A percentile compares a stretch with the other conserved stretches of the same genome.
phyloP scores from a whole-genome alignment of 306 rosid species.

The Mucuna pruriens region DNA sequence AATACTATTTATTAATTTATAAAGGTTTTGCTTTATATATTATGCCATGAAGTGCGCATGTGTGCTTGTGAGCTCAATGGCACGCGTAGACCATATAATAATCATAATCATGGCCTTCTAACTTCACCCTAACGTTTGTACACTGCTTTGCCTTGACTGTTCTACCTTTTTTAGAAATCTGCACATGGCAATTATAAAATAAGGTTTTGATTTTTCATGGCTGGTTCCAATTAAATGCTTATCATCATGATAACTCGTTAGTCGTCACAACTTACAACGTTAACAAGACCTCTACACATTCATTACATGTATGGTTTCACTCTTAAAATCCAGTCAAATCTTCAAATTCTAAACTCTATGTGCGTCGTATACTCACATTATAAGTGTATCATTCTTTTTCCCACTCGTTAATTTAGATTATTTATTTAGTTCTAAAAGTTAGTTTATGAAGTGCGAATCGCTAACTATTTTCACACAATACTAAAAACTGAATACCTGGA shows the following conservation, averaged over 20 bases:
- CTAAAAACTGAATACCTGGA: no score
- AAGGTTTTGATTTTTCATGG: neutral
- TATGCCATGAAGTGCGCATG: neutral
- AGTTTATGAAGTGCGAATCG: no score
- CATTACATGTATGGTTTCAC: neutral
- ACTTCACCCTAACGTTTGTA: neutral
- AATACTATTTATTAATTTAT: neutral
- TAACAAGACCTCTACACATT: neutral
- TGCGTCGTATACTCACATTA: no score
- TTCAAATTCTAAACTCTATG: no score
- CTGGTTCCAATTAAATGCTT: neutral
- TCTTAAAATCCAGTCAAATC: neutral
- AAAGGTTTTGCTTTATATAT: neutral
- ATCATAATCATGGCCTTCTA: neutral
- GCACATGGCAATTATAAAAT: neutral
- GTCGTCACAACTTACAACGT: no score
- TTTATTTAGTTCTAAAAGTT: no score
- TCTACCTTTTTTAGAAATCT: neutral
- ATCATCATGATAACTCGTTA: neutral
- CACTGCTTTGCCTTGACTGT: neutral
- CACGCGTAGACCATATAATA: conserved; percentile 15
- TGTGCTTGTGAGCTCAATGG: conserved; percentile 8
- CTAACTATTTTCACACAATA: no score
- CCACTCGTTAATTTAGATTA: no score
- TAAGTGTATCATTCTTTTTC: no score